phyloP scores from a whole-genome alignment of 441 rosid species.

The Populus tomentosa region DNA sequence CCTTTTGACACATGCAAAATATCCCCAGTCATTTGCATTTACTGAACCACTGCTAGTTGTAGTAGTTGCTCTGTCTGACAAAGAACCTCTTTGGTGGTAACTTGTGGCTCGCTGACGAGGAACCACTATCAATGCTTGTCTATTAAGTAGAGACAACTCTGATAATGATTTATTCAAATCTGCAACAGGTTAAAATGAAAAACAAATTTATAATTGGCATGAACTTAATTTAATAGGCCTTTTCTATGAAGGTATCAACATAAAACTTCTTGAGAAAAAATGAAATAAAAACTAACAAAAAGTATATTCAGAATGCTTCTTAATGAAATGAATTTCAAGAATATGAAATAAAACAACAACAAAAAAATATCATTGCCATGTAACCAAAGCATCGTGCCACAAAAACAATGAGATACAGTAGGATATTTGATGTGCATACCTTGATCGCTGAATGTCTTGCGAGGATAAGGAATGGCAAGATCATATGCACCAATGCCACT shows the following conservation, averaged over 20 bases:
- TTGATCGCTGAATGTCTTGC: slow-evolving; percentile 68
- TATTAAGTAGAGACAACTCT: slow-evolving; percentile 60
- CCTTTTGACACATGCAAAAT: slow-evolving; percentile 51
- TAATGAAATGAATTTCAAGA: not conserved
- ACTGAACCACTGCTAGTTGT: slow-evolving; percentile 30
- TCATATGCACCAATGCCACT: slow-evolving; percentile 47
- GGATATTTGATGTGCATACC: slow-evolving; percentile 37
- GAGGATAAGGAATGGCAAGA: slow-evolving; percentile 79
- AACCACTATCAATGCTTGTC: slow-evolving; percentile 84
- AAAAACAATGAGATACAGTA: not conserved
- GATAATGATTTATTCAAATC: slow-evolving; percentile 64
- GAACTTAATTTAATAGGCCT: not conserved
- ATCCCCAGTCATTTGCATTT: slow-evolving; percentile 45
- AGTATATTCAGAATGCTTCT: not conserved
- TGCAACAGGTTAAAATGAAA: slow-evolving; percentile 29
- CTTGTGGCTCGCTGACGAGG: slow-evolving; percentile 40
- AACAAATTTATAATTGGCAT: not conserved
- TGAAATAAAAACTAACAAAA: not conserved
- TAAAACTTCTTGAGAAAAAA: not conserved
- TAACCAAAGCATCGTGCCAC: not conserved
- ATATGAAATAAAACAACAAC: not conserved
- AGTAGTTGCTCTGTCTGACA: slow-evolving; percentile 24
- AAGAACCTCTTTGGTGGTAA: slow-evolving; percentile 35
- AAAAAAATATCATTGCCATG: not conserved
- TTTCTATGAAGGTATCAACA: not conserved